Base-by-base conservation (phyloP, 176 grass and related monocot species). In the Phragmites australis region DNA sequence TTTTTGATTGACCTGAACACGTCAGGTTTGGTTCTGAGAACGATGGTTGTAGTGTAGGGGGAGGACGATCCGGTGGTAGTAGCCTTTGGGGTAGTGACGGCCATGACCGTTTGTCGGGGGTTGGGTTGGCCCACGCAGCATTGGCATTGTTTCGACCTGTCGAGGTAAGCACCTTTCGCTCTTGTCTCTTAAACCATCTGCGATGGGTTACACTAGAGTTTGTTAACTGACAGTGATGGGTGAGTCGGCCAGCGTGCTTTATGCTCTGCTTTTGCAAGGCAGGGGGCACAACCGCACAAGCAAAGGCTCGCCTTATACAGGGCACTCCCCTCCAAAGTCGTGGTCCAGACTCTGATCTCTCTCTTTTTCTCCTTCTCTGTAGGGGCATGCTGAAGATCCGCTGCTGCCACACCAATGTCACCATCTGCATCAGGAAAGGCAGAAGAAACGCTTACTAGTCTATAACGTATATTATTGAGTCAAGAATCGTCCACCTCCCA, bases 241-340 rank as follows among this genome's bases (percentile, higher is more conserved):
- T 8, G 50, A 52, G 17, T n/a, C 18, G 39, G 37, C 21, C 64
- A 43, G 37, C 23, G 64, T 43, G 39, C 43, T 50, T 43, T 64
- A 37, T 68, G 77, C 77, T 44, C 34, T n/a, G 63, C 64, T 80
- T 80, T 80, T 54, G 62, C 9, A 65, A 51, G 62, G 47, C 62
- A 79, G 46, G 37, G 26, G 45, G n/a, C n/a, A n/a, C n/a, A n/a
- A n/a, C n/a, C n/a, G n/a, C 37, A 78, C 11, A 13, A 64, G 26
- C 61, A 39, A 64, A 64, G 6, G 61, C 62, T 34, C 29, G 59
- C 59, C 59, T 19, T 65, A 37, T 65, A 46, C 74, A 76, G 49
- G 70, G 51, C 32, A 34, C 50, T n/a, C n/a, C n/a, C n/a, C n/a
- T n/a, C n/a, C n/a, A n/a, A n/a, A n/a, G n/a, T n/a, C n/a, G n/a